Base-by-base conservation (phyloP, 495 filamentous ascomycete species). In the Amorphotheca resinae region DNA sequence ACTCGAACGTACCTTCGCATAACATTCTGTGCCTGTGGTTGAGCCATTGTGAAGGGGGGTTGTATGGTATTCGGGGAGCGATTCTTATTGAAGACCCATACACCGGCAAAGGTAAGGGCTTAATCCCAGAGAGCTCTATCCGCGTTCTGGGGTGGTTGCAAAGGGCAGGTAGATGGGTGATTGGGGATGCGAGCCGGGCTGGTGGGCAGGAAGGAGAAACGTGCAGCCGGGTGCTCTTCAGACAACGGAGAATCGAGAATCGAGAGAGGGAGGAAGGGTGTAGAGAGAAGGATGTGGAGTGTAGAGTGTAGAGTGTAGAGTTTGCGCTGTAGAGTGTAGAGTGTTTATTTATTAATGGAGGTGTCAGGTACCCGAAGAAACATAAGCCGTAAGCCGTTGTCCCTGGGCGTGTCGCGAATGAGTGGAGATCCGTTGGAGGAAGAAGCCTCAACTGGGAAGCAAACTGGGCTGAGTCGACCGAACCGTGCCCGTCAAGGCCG, bases 21-120 rank as follows among this genome's bases (percentile, higher is more conserved):
- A 28, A 79, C 76, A 72, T 82, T 82, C 48, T 77, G 73, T 33
- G 60, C 64, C 53, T 66, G 67, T 59, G 70, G 73, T 60, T 79
- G 75, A 18, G 51, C 39, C 52, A 52, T 55, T 23, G 9, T 21
- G 33, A 38, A n/a, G 22, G 43, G 26, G 36, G 17, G 38, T 9
- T 37, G 34, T 18, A 20, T 21, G 17, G 30, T 5, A 5, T 23
- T 38, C 31, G 32, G 38, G 35, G 45, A 22, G 6, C 9, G 14
- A 16, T 20, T 22, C 14, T 35, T 14, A 33, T 23, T 38, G 20
- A 23, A 26, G 37, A 30, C 44, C 31, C 44, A 39, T 50, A 41
- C 33, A 49, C 45, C 49, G 42, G 28, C 38, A 11, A 42, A 48
- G 37, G 42, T 36, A 41, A 38, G 33, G 42, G 28, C 22, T n/a